Evolutionary conservation across 208 protist species (phyloP).

Genomic region (Leptomonas seymouri): DNA sequence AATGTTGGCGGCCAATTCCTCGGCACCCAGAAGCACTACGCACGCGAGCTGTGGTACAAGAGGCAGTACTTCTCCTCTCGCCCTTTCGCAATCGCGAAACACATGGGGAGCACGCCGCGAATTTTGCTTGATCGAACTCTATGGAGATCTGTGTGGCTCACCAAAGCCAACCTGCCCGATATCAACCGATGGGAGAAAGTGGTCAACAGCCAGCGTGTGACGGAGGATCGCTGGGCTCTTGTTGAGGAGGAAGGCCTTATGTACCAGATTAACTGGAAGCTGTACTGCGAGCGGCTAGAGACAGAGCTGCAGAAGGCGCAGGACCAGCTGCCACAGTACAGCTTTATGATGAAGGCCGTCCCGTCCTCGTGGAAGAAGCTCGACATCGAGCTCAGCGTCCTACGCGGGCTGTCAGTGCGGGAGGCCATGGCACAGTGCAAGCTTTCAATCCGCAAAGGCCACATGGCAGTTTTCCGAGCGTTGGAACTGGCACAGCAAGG

Average conservation of each 20-base stretch:
- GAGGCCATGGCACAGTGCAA: slow-evolving; percentile 93
- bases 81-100: slow-evolving; percentile 80
- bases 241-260: slow-evolving; percentile 89
- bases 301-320: slow-evolving; percentile 83
- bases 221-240: slow-evolving; percentile 84
- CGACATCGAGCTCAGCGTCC: slow-evolving; percentile 85
- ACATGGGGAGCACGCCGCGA: slow-evolving; percentile 70
- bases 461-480: slow-evolving; percentile 84
- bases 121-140: slow-evolving; percentile 87
- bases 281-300: slow-evolving; percentile 90
- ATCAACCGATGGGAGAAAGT: slow-evolving; percentile 89
- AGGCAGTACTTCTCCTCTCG: slow-evolving; percentile 75
- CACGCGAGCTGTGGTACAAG: slow-evolving; percentile 75
- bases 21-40: slow-evolving; percentile 76
- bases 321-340: slow-evolving; percentile 87
- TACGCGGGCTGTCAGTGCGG: slow-evolving; percentile 86
- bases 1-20: slow-evolving; percentile 86
- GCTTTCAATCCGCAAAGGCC: slow-evolving; percentile 84
- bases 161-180: slow-evolving; percentile 78
- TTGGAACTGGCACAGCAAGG: slow-evolving; percentile 88
- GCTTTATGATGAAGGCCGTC: slow-evolving; percentile 82
- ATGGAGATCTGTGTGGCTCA: slow-evolving; percentile 73
- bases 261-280: slow-evolving; percentile 89
- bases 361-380: slow-evolving; percentile 92
- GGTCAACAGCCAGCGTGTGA: slow-evolving; percentile 89